Evolutionary conservation across 2,329 filamentous ascomycete species (phyloP).

Genomic region (Arthrobotrys entomopaga): DNA sequence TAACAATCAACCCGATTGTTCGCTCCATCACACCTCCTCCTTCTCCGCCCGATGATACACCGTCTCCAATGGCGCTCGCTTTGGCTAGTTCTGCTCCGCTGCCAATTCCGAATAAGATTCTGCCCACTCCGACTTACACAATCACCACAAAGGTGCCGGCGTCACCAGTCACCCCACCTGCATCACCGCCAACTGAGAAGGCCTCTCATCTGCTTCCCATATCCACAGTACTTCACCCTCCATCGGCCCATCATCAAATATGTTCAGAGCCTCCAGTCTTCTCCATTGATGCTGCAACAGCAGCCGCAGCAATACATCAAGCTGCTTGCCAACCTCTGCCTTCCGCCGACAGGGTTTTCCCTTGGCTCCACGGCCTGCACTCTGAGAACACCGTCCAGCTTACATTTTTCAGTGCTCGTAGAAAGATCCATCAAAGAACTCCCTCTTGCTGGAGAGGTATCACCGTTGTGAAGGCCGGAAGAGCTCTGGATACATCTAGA

Average conservation of each 20-base stretch:
- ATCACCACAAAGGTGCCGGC: constrained; percentile 49
- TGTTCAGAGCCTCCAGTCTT: constrained; percentile 73
- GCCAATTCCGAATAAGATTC: constrained; percentile 60
- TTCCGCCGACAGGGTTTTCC: constrained; percentile 86
- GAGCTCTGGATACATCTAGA: constrained; percentile 76
- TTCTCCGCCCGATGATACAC: constrained; percentile 53
- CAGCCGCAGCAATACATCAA: constrained; percentile 79
- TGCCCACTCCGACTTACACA: constrained; percentile 57
- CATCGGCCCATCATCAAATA: constrained; percentile 72
- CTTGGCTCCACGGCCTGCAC: constrained; percentile 94
- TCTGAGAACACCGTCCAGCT: constrained; percentile 88
- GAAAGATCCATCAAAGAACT: constrained; percentile 74
- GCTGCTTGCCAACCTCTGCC: constrained; percentile 82
- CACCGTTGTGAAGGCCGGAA: constrained; percentile 87
- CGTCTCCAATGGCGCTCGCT: constrained; percentile 56
- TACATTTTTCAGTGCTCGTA: constrained; percentile 84
- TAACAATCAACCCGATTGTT: constrained; percentile 46
- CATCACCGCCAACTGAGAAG: constrained; percentile 68
- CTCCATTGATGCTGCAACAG: constrained; percentile 74
- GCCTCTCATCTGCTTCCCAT: constrained; percentile 66
- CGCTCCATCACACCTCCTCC: constrained; percentile 63
- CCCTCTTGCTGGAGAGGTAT: constrained; percentile 82
- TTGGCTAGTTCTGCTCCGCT: constrained; percentile 57
- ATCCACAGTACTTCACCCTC: constrained; percentile 77
- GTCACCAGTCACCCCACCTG: constrained; percentile 70